A percentile compares a stretch with the other conserved stretches of the same genome.
phyloP scores from a whole-genome alignment of 345 rosid species.

The Ceriops zippeliana region DNA sequence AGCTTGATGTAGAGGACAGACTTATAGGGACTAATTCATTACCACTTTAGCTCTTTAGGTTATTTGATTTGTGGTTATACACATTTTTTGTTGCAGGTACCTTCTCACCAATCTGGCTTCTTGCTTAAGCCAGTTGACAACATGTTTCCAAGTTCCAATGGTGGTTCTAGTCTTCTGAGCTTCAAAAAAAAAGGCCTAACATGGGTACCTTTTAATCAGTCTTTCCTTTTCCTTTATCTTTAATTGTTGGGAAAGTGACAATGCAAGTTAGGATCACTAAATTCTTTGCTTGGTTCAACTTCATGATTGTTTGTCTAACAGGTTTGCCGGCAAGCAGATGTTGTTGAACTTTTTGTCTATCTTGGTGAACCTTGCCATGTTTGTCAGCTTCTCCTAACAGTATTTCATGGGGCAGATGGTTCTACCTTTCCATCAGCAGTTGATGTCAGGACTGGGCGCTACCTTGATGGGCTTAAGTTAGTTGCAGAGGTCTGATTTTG shows the following conservation, averaged over 20 bases:
- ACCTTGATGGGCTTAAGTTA: slow-evolving; percentile 72
- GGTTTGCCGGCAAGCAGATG: slow-evolving; percentile 86
- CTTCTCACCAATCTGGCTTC: slow-evolving; percentile 78
- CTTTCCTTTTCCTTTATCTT: slow-evolving; percentile 8
- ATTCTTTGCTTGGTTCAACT: slow-evolving; percentile 8
- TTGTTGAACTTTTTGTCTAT: slow-evolving; percentile 79
- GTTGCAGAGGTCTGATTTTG: slow-evolving; percentile 71
- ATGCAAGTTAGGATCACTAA: slow-evolving; percentile 4
- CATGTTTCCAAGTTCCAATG: slow-evolving; percentile 50
- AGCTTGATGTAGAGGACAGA: neutral
- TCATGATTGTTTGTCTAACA: slow-evolving; percentile 29
- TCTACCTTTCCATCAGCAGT: slow-evolving; percentile 76
- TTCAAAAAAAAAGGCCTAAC: slow-evolving; percentile 69
- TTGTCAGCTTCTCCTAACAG: slow-evolving; percentile 82
- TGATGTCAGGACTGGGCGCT: slow-evolving; percentile 83
- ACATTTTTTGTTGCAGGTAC: slow-evolving; percentile 50
- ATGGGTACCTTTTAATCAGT: slow-evolving; percentile 55
- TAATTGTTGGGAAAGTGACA: neutral
- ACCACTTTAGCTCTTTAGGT: neutral
- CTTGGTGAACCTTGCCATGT: slow-evolving; percentile 96
- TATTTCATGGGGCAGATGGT: slow-evolving; percentile 92
- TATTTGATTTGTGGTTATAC: neutral
- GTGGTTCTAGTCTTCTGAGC: slow-evolving; percentile 68
- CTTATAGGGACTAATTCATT: neutral
- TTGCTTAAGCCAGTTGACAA: slow-evolving; percentile 81